phyloP scores from a whole-genome alignment of 768 basidiomycete species.

The Tricholoma bakamatsutake region DNA sequence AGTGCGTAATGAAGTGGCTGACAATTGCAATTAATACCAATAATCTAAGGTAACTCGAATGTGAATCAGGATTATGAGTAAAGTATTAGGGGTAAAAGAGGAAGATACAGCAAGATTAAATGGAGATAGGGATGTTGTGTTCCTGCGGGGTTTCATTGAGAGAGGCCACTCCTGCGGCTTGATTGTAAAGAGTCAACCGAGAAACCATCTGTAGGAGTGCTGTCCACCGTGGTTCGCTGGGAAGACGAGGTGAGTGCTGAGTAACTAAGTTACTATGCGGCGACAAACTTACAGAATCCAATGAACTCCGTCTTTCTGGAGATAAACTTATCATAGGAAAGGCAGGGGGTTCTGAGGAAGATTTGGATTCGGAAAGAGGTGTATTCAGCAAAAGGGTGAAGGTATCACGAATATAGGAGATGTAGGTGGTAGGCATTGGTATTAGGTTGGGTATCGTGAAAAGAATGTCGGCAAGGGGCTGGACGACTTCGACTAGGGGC shows the following conservation, averaged over 20 bases:
- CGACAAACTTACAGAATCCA: conserved; percentile 3
- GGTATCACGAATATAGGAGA: conserved; percentile 19
- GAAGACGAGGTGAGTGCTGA: background rate
- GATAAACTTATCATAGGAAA: conserved; percentile 23
- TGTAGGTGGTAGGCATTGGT: conserved; percentile 12
- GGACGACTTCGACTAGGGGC: background rate
- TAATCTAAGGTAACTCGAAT: background rate
- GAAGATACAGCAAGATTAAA: background rate
- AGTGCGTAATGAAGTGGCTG: too few species aligned
- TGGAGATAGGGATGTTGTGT: background rate
- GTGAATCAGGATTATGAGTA: background rate
- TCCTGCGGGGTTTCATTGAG: background rate
- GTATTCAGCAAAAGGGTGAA: conserved; percentile 30
- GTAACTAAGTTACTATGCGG: background rate
- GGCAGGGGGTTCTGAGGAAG: conserved; percentile 8
- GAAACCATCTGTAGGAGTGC: background rate
- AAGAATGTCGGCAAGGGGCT: background rate
- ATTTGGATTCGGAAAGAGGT: conserved; percentile 26
- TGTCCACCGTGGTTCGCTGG: background rate
- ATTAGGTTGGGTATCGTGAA: background rate
- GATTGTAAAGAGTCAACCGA: background rate
- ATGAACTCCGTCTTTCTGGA: background rate
- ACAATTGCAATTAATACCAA: background rate
- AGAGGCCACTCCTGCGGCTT: background rate
- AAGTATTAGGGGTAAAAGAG: background rate